Percentiles rank a stretch among this genome's conserved stretches.
phyloP scores from a whole-genome alignment of 2,329 filamentous ascomycete species.

The Alternaria dauci region DNA sequence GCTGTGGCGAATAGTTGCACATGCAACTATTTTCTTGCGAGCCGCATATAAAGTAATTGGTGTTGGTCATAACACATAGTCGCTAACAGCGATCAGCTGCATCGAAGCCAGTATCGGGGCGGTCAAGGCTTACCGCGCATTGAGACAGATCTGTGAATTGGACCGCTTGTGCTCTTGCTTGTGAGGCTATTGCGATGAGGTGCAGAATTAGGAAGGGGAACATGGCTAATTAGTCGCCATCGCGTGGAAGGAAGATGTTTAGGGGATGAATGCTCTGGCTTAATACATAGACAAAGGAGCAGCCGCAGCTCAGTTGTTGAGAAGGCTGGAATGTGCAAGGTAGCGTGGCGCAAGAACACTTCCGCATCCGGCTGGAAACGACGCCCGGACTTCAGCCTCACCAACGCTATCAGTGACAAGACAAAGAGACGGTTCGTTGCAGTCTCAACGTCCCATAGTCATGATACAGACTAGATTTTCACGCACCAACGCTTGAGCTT shows the following conservation, averaged over 20 bases:
- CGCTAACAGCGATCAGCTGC: background rate
- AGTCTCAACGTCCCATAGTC: rapidly evolving
- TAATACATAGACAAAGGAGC: background rate
- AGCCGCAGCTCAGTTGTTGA: background rate
- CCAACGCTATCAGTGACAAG: background rate
- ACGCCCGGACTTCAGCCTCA: background rate
- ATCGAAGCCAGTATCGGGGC: background rate
- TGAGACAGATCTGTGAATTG: background rate
- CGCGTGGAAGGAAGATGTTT: background rate
- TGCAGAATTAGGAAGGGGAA: background rate
- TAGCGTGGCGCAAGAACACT: background rate
- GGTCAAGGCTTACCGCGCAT: background rate
- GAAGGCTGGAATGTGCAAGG: background rate
- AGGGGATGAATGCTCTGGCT: background rate
- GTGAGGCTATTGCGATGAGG: background rate
- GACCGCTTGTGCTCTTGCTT: background rate
- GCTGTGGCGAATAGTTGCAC: background rate
- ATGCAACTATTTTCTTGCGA: background rate
- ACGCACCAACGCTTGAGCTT: background rate
- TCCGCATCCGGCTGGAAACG: background rate
- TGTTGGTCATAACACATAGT: background rate
- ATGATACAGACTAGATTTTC: rapidly evolving
- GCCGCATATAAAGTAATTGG: background rate
- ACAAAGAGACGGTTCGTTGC: background rate
- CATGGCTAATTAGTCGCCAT: background rate